phyloP scores from a whole-genome alignment of 1,284 basidiomycete species.

The Spongiforma sp. region DNA sequence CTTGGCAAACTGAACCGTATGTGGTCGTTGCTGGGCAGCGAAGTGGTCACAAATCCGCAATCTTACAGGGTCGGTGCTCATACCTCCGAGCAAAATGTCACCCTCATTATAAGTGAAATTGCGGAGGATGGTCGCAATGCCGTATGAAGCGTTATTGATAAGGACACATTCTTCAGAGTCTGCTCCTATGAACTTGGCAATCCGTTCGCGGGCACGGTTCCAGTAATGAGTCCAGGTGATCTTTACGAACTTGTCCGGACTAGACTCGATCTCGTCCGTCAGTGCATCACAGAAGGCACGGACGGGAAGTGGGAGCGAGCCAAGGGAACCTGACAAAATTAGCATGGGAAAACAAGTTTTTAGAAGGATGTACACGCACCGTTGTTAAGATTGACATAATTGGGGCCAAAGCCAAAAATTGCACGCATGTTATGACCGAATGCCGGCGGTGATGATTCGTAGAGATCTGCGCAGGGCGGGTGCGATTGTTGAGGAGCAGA shows the following conservation, averaged over 20 bases:
- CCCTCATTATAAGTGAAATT: conserved; percentile 49
- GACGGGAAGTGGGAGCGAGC: conserved; percentile 58
- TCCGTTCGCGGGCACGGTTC: conserved; percentile 49
- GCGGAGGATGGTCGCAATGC: conserved; percentile 65
- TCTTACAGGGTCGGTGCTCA: background rate
- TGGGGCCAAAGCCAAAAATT: too few species aligned
- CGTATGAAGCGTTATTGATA: conserved; percentile 71
- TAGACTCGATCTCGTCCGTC: conserved; percentile 63
- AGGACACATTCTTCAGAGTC: conserved; percentile 67
- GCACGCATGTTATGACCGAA: too few species aligned
- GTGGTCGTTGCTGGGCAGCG: too few species aligned
- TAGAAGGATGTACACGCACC: too few species aligned
- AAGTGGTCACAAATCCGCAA: background rate
- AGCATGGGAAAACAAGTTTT: too few species aligned
- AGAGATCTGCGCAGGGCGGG: conserved; percentile 7
- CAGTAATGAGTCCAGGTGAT: conserved; percentile 44
- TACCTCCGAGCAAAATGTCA: conserved; percentile 51
- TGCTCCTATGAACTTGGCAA: too few species aligned
- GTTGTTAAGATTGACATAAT: too few species aligned
- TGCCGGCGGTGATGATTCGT: conserved; percentile 25
- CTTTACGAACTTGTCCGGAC: conserved; percentile 69
- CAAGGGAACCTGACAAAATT: conserved; percentile 62
- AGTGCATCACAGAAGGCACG: too few species aligned
- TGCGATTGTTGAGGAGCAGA: too few species aligned
- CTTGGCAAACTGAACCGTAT: conserved; percentile 59